Evolutionary conservation across 2,329 filamentous ascomycete genomes (phyloP).

Genomic region (Davidsoniella australis): DNA sequence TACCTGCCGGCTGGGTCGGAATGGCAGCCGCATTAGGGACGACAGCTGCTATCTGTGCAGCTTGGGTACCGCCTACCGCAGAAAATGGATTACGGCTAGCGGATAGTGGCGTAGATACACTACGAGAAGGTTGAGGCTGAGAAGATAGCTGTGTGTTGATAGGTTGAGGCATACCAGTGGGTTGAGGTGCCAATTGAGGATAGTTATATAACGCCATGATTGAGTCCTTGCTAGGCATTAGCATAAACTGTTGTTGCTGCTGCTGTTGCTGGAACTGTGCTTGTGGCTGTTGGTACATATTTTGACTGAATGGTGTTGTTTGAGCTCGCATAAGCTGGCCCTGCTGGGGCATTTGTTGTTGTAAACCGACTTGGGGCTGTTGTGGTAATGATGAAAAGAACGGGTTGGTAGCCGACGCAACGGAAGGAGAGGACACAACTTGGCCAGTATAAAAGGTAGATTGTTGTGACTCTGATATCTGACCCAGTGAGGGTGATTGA

Average conservation of each 20-base stretch:
- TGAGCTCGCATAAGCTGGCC: constrained; percentile 4
- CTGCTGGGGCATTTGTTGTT: constrained; percentile 14
- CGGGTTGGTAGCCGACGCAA: constrained; percentile 18
- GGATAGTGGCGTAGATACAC: constrained; percentile 20
- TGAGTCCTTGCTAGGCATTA: constrained; percentile 49
- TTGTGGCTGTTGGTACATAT: constrained; percentile 14
- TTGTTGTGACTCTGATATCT: constrained; percentile 34
- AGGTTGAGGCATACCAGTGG: constrained; percentile 4
- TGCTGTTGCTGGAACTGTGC: constrained; percentile 17
- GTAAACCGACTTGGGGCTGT: constrained; percentile 15
- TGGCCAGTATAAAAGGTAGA: constrained; percentile 23
- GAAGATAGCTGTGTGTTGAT: constrained; percentile 10
- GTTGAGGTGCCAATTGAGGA: constrained; percentile 18
- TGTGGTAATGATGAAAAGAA: constrained; percentile 21
- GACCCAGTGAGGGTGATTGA: constrained; percentile 30
- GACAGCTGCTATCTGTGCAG: constrained; percentile 13
- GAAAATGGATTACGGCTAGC: constrained; percentile 41
- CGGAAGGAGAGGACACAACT: constrained; percentile 1
- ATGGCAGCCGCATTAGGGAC: constrained; percentile 23
- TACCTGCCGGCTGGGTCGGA: constrained; percentile 19
- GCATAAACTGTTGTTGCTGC: constrained; percentile 18
- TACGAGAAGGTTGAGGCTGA: constrained; percentile 15
- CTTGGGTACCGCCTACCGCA: constrained; percentile 18
- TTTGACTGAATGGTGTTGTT: constrained; percentile 9
- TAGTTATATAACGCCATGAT: constrained; percentile 63